Evolutionary conservation across 805 yeast genomes (phyloP).

Genomic region (Sugiyamaella valdiviana): DNA sequence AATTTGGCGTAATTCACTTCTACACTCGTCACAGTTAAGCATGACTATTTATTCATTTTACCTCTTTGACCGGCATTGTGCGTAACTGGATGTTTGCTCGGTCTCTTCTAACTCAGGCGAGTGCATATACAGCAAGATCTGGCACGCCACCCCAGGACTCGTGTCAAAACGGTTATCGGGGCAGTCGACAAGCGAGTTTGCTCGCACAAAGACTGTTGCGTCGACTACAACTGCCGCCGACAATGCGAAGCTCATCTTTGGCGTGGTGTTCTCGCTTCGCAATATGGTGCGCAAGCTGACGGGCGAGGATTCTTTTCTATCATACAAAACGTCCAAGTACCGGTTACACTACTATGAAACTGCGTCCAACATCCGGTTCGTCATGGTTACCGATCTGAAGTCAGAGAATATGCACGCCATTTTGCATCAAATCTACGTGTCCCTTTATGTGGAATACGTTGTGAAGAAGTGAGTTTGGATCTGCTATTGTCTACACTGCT

Average conservation of each 20-base stretch:
- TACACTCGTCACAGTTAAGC: too few relatives aligned
- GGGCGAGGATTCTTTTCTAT: constrained; percentile 31
- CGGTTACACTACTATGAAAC: constrained; percentile 77
- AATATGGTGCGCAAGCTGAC: constrained; percentile 60
- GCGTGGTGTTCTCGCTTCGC: constrained; percentile 72
- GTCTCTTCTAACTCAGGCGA: constrained; percentile 36
- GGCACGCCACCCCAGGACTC: constrained; percentile 38
- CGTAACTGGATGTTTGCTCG: constrained; percentile 18
- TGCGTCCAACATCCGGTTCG: constrained; percentile 69
- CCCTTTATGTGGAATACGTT: constrained; percentile 52
- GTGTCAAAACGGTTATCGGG: constrained; percentile 32
- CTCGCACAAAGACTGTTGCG: neutral
- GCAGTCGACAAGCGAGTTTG: neutral
- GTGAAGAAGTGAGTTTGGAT: constrained; percentile 51
- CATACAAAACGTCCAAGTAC: constrained; percentile 55
- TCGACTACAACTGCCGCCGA: constrained; percentile 35
- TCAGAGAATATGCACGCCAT: constrained; percentile 51
- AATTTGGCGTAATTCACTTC: too few relatives aligned
- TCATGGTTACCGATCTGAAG: constrained; percentile 60
- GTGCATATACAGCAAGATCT: constrained; percentile 77
- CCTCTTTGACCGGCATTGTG: constrained; percentile 87
- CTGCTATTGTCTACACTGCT: constrained; percentile 11
- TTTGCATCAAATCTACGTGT: constrained; percentile 53
- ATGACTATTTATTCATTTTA: constrained; percentile 80
- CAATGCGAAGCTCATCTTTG: constrained; percentile 75